phyloP scores from a whole-genome alignment of 1,139 yeast genomes.

The Pneumocystis canis region DNA sequence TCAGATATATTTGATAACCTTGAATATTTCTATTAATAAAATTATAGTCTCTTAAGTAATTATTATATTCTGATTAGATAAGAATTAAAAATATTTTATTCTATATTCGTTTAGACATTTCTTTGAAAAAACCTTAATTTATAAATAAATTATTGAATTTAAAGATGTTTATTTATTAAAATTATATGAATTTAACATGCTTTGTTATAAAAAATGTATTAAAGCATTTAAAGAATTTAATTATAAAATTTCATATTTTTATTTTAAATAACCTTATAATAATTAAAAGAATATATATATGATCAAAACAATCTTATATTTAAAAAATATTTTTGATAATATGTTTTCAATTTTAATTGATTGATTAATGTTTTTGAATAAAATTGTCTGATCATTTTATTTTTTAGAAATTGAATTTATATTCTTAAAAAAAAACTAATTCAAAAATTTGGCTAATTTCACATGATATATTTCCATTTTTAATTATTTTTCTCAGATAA shows the following conservation, averaged over 20 bases:
- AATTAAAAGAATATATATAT: neutral
- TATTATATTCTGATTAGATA: no score
- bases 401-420: neutral
- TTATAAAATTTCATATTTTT: no score
- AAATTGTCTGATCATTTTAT: neutral
- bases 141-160: no score
- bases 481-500: neutral
- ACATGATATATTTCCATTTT: neutral
- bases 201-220: no score
- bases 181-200: no score
- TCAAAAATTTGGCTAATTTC: neutral
- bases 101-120: no score
- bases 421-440: neutral
- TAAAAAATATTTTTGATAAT: neutral
- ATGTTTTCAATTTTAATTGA: neutral
- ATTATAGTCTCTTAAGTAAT: neutral
- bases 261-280: neutral
- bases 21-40: neutral
- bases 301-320: neutral
- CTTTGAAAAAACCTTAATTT: no score
- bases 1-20: no score
- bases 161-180: no score
- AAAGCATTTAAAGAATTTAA: no score
- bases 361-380: neutral
- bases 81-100: neutral